Evolutionary conservation across 2,329 filamentous ascomycete genomes (phyloP).

Genomic region (Hirsutella thompsonii): DNA sequence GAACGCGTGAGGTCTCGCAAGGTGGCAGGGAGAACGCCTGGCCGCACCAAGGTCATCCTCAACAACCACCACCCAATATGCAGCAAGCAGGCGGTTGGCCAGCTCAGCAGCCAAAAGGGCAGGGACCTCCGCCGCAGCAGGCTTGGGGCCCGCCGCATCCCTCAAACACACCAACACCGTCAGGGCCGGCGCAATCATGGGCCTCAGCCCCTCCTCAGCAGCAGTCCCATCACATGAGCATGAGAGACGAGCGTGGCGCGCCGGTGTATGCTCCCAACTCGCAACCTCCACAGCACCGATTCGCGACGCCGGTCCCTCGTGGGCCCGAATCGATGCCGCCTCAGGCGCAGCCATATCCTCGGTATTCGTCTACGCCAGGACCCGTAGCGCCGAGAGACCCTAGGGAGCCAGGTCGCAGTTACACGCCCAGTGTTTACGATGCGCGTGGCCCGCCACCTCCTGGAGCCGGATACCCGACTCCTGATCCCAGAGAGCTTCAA

Average conservation of each 20-base stretch:
- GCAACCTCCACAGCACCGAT: conserved; percentile 24
- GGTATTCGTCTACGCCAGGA: conserved; percentile 30
- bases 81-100: conserved; percentile 15
- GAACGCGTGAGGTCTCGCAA: conserved; percentile 28
- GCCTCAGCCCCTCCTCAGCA: conserved; percentile 18
- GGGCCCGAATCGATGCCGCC: conserved; percentile 27
- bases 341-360: conserved; percentile 24
- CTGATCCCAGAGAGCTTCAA: conserved; percentile 18
- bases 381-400: conserved; percentile 28
- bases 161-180: conserved; percentile 16
- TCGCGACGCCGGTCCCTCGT: conserved; percentile 23
- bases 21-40: conserved; percentile 23
- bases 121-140: conserved; percentile 19
- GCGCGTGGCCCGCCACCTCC: conserved; percentile 24
- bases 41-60: conserved; percentile 16
- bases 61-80: conserved; percentile 7
- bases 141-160: conserved; percentile 20
- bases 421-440: conserved; percentile 32
- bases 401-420: conserved; percentile 29
- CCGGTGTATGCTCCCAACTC: conserved; percentile 19
- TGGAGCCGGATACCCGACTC: conserved; percentile 18
- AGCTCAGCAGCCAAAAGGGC: conserved; percentile 18
- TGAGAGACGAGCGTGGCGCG: conserved; percentile 25
- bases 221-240: conserved; percentile 18
- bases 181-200: conserved; percentile 20